phyloP scores from a whole-genome alignment of 2,329 filamentous ascomycete genomes.

The Colletotrichum trifolii region DNA sequence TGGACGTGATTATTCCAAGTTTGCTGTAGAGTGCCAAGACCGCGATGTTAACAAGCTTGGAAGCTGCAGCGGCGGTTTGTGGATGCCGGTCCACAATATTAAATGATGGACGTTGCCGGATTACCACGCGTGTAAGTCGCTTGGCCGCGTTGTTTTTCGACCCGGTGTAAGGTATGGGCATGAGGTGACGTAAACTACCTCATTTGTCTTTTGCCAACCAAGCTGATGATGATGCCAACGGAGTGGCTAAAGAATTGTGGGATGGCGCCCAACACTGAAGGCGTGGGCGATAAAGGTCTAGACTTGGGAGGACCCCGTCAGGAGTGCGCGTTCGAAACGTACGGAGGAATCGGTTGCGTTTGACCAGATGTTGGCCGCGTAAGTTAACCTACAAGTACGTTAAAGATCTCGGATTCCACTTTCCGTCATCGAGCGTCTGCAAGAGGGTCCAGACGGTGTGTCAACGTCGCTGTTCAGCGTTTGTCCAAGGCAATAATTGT shows the following conservation, averaged over 20 bases:
- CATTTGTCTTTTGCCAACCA: slow-evolving; percentile 7
- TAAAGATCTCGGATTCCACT: too few relatives aligned
- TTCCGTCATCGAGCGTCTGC: slow-evolving; percentile 9
- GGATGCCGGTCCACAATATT: slow-evolving; percentile 28
- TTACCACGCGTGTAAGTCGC: slow-evolving; percentile 10
- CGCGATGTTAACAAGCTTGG: slow-evolving; percentile 18
- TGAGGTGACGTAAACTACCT: slow-evolving; percentile 18
- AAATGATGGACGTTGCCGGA: slow-evolving; percentile 22
- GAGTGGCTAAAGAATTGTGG: slow-evolving; percentile 18
- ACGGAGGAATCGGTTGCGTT: slow-evolving; percentile 18
- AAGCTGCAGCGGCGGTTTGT: slow-evolving; percentile 12
- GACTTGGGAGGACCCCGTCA: slow-evolving; percentile 14
- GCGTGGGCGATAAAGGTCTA: slow-evolving; percentile 23
- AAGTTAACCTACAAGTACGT: background rate
- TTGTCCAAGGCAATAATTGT: too few relatives aligned
- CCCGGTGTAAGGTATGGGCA: background rate
- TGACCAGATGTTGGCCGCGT: slow-evolving; percentile 1
- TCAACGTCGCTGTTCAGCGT: too few relatives aligned
- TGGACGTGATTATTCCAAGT: slow-evolving; percentile 17
- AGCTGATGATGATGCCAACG: slow-evolving; percentile 14
- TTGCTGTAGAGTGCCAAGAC: slow-evolving; percentile 29
- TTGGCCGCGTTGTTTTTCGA: background rate
- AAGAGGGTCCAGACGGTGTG: too few relatives aligned
- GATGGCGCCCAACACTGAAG: background rate
- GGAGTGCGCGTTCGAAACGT: slow-evolving; percentile 14